Percentiles rank a stretch among this genome's conserved stretches.
phyloP scores from a whole-genome alignment of 345 rosid genomes.

The sweet orange (Citrus sinensis) region DNA sequence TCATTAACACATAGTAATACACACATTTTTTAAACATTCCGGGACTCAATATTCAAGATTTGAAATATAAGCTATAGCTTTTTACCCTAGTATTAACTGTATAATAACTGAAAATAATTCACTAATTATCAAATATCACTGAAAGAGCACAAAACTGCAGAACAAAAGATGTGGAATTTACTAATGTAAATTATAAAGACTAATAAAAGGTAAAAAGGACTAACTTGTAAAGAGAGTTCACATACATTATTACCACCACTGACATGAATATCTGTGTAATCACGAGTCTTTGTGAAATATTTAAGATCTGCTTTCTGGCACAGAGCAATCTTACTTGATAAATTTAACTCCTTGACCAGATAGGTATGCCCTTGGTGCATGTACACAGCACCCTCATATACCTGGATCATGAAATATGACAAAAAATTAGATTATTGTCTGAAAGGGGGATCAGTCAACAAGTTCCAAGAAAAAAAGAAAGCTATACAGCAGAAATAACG shows the following conservation, averaged over 20 bases:
- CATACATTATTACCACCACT: slow-evolving; percentile 74
- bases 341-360: slow-evolving; percentile 64
- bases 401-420: slow-evolving; percentile 32
- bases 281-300: slow-evolving; percentile 81
- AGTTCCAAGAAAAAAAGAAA: not conserved
- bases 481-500: not conserved
- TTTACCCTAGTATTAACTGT: not conserved
- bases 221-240: slow-evolving; percentile 11
- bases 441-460: not conserved
- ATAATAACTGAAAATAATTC: not conserved
- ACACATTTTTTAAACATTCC: not conserved
- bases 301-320: slow-evolving; percentile 61
- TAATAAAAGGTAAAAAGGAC: not conserved
- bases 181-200: not conserved
- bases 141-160: slow-evolving; percentile 1
- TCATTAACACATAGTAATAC: not conserved
- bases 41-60: slow-evolving; percentile 3
- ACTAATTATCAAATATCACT: slow-evolving; percentile 1
- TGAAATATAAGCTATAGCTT: not conserved
- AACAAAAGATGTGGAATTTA: slow-evolving; percentile 2
- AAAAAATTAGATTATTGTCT: not conserved
- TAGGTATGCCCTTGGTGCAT: slow-evolving; percentile 87
- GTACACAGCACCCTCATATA: slow-evolving; percentile 85
- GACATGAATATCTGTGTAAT: slow-evolving; percentile 72
- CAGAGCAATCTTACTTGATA: slow-evolving; percentile 61